Evolutionary conservation across 2,329 filamentous ascomycete species (phyloP).

Genomic region (Penicillium freii): DNA sequence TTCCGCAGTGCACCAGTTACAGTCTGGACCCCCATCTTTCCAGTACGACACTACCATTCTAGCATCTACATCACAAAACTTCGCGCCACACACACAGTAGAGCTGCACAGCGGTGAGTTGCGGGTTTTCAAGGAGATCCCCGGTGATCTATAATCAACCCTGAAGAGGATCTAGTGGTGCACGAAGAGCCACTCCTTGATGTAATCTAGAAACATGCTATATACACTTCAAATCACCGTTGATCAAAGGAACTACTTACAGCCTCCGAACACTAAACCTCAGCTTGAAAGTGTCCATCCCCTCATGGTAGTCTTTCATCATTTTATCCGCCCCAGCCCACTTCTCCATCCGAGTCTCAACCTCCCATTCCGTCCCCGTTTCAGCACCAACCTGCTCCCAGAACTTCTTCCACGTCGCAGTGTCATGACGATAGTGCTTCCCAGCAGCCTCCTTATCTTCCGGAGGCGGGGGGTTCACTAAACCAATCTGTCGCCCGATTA

Average conservation of each 20-base stretch:
- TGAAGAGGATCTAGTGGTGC: background rate
- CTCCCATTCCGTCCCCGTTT: slow-evolving; percentile 53
- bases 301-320: slow-evolving; percentile 12
- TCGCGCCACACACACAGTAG: background rate
- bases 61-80: background rate
- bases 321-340: slow-evolving; percentile 13
- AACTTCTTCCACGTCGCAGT: slow-evolving; percentile 51
- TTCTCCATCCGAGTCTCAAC: slow-evolving; percentile 30
- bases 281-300: slow-evolving; percentile 18
- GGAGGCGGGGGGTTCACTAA: slow-evolving; percentile 12
- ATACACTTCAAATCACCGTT: background rate
- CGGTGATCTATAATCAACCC: background rate
- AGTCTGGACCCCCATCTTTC: background rate
- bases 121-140: background rate
- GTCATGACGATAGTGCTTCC: slow-evolving; percentile 48
- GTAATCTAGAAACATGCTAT: background rate
- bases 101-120: background rate
- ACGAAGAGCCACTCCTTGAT: background rate
- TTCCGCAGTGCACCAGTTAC: background rate
- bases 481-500: slow-evolving; percentile 27
- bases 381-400: slow-evolving; percentile 54
- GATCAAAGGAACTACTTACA: background rate
- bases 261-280: slow-evolving; percentile 16
- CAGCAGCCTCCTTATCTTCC: slow-evolving; percentile 5
- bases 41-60: background rate